Conservation (phyloP, 164 flowering plant species). For the Amborella trichopoda region DNA sequence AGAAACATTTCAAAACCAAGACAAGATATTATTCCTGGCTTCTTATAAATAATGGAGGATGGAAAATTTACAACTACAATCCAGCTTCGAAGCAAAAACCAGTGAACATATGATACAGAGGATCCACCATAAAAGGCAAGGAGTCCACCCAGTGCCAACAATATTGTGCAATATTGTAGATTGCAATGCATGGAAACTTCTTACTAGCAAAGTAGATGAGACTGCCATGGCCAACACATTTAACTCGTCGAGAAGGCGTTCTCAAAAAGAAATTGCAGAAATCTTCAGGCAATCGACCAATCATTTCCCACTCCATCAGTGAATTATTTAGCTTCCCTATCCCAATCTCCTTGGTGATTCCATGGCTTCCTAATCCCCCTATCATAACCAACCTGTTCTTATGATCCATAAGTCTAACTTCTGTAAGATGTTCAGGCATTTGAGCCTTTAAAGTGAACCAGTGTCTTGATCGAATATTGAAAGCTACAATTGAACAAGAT, state of each 20-base stretch:
- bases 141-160: not conserved
- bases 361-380: not conserved
- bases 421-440: slow-evolving; percentile 2
- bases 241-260: not conserved
- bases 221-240: slow-evolving; percentile 3
- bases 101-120: not conserved
- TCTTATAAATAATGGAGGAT: not conserved
- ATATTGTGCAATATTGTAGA: slow-evolving; percentile 1
- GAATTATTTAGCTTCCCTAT: slow-evolving; percentile 2
- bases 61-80: not conserved
- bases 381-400: slow-evolving; percentile 4
- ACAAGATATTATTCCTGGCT: not conserved
- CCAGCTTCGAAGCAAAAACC: slow-evolving; percentile 3
- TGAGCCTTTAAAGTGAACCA: slow-evolving; percentile 4
- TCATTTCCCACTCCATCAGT: not conserved
- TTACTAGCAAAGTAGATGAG: slow-evolving; percentile 3
- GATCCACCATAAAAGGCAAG: not conserved
- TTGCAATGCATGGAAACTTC: slow-evolving; percentile 1
- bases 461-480: not conserved
- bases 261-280: slow-evolving; percentile 3
- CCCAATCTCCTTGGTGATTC: slow-evolving; percentile 3
- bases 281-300: slow-evolving; percentile 1
- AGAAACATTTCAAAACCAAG: too few species aligned
- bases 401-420: slow-evolving; percentile 3
- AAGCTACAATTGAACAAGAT: slow-evolving; percentile 2